Evolutionary conservation across 345 rosid species (phyloP).

Genomic region (Noccaea caerulescens): DNA sequence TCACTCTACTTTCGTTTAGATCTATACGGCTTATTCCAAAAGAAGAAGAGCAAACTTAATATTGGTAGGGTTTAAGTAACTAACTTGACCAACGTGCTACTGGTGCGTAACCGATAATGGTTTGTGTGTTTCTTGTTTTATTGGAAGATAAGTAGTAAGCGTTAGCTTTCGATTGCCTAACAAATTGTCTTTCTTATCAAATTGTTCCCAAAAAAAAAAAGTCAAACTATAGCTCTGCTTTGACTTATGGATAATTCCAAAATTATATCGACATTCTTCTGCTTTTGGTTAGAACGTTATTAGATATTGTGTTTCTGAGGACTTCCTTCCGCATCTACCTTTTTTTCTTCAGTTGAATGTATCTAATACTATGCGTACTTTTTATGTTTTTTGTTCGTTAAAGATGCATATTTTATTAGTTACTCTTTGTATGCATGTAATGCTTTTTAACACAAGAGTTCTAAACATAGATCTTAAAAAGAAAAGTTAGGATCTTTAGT

Average conservation of each 20-base stretch:
- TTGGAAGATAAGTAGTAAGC: conserved; percentile 12
- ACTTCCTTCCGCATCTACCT: neutral
- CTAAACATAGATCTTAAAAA: neutral
- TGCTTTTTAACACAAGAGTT: neutral
- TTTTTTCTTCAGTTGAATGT: neutral
- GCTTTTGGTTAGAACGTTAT: neutral
- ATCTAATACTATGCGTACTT: too few species aligned
- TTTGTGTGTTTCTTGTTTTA: conserved; percentile 17
- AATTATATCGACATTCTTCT: neutral
- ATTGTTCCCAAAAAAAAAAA: too few species aligned
- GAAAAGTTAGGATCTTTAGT: too few species aligned
- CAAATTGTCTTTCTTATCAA: conserved; percentile 6
- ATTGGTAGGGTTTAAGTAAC: conserved; percentile 1
- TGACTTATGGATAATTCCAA: conserved; percentile 39
- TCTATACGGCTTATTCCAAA: neutral
- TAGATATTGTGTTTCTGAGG: neutral
- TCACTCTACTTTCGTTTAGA: neutral
- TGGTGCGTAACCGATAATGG: conserved; percentile 27
- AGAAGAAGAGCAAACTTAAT: neutral
- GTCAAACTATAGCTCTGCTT: neutral
- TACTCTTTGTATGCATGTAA: neutral
- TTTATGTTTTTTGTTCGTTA: too few species aligned
- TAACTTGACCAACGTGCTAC: conserved; percentile 6
- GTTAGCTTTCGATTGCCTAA: neutral
- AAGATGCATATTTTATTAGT: neutral